Evolutionary conservation across 2,329 filamentous ascomycete species (phyloP).

Genomic region (Teratosphaeria destructans): DNA sequence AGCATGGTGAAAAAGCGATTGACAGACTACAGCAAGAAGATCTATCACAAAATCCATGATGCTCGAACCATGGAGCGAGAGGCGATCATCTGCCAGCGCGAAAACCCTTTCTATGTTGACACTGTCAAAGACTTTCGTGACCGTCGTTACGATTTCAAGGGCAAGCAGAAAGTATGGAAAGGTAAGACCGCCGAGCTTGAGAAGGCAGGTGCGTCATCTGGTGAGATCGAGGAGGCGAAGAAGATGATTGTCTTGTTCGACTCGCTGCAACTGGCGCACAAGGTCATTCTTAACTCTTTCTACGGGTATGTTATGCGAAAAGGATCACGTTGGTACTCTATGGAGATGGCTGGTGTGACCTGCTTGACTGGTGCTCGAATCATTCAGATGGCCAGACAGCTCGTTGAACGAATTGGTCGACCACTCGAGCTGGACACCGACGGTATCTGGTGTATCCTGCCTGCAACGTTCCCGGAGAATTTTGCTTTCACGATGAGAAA

Average conservation of each 20-base stretch:
- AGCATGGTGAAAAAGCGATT: slow-evolving; percentile 72
- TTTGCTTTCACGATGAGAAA: slow-evolving; percentile 89
- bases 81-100: slow-evolving; percentile 94
- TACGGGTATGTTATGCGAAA: slow-evolving; percentile 99
- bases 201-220: slow-evolving; percentile 61
- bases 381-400: slow-evolving; percentile 87
- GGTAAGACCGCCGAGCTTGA: slow-evolving; percentile 85
- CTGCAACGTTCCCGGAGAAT: slow-evolving; percentile 91
- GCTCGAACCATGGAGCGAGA: slow-evolving; percentile 85
- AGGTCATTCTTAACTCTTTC: slow-evolving; percentile 98
- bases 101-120: slow-evolving; percentile 97
- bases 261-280: slow-evolving; percentile 91
- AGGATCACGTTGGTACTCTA: slow-evolving; percentile 95
- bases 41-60: slow-evolving; percentile 98
- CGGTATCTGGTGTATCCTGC: slow-evolving; percentile 99
- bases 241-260: slow-evolving; percentile 98
- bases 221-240: slow-evolving; percentile 84
- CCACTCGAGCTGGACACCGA: slow-evolving; percentile 94
- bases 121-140: slow-evolving; percentile 95
- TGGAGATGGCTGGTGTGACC: slow-evolving; percentile 98
- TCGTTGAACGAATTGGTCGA: slow-evolving; percentile 86
- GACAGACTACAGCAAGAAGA: slow-evolving; percentile 91
- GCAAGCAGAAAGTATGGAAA: slow-evolving; percentile 97
- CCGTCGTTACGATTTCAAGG: slow-evolving; percentile 96
- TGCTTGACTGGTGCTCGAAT: slow-evolving; percentile 93